Evolutionary conservation across 495 filamentous ascomycete species (phyloP).

Genomic region (Lasiosphaeria hispida): DNA sequence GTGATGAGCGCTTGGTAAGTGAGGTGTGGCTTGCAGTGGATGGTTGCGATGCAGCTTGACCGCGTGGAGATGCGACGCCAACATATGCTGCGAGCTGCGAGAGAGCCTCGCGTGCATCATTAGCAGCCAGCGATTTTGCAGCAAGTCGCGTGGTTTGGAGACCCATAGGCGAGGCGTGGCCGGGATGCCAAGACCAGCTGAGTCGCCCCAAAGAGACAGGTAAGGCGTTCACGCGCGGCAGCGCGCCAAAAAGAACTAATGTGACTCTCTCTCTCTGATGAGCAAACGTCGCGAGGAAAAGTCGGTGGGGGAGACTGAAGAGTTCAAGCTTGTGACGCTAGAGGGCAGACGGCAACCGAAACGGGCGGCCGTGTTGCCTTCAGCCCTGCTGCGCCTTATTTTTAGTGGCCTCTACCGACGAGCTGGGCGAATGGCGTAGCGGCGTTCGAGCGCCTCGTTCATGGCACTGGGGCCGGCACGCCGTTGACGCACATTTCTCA

Average conservation of each 20-base stretch:
- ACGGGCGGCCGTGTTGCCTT: neutral
- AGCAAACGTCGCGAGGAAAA: conserved; percentile 22
- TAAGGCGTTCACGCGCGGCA: conserved; percentile 13
- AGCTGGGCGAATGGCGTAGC: conserved; percentile 6
- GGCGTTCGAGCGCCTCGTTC: conserved; percentile 11
- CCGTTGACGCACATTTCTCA: conserved; percentile 10
- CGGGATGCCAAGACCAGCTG: conserved; percentile 4
- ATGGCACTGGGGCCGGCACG: conserved; percentile 9
- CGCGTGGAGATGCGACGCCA: no score
- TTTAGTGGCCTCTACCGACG: conserved; percentile 16
- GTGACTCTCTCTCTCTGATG: conserved; percentile 16
- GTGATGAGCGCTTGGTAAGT: no score
- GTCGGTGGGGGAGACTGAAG: neutral
- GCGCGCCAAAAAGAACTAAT: conserved; percentile 4
- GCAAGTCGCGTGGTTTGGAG: conserved; percentile 5
- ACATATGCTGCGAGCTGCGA: no score
- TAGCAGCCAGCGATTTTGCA: no score
- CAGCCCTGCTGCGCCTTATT: conserved; percentile 26
- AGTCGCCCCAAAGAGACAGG: conserved; percentile 2
- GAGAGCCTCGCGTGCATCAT: no score
- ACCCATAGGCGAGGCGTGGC: neutral
- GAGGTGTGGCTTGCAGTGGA: no score
- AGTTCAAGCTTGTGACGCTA: conserved; percentile 6
- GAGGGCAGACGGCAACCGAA: conserved; percentile 1
- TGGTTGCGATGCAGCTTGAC: no score